Conservation (phyloP, 2,329 filamentous ascomycete species). For the Nothopassalora personata region DNA sequence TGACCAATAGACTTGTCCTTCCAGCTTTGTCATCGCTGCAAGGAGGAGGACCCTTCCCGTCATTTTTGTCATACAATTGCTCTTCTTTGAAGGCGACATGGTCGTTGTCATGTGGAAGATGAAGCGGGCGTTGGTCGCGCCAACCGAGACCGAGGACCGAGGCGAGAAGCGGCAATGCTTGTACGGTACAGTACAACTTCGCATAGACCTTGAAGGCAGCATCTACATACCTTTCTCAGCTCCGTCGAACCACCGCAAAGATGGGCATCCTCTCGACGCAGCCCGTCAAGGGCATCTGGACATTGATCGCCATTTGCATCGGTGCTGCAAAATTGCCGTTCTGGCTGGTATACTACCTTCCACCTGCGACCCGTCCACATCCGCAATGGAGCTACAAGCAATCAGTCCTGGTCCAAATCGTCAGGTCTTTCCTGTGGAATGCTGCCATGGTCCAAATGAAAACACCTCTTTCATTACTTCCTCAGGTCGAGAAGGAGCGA, state of each 20-base stretch:
- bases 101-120: too few relatives aligned
- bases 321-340: conserved; percentile 37
- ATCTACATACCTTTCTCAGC: neutral
- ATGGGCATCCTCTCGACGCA: conserved; percentile 29
- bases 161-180: neutral
- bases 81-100: too few relatives aligned
- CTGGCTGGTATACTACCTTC: conserved; percentile 37
- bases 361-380: conserved; percentile 35
- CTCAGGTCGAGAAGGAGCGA: conserved; percentile 35
- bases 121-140: neutral
- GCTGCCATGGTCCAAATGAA: conserved; percentile 25
- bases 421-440: conserved; percentile 34
- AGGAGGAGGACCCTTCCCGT: neutral
- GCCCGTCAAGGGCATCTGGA: conserved; percentile 39
- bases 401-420: conserved; percentile 33
- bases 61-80: neutral
- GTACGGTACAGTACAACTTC: neutral
- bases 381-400: conserved; percentile 38
- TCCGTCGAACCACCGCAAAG: neutral
- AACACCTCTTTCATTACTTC: conserved; percentile 32
- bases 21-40: neutral
- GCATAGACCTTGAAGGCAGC: neutral
- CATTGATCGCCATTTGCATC: conserved; percentile 32
- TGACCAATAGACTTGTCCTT: neutral
- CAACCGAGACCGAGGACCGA: neutral